Percentiles rank a stretch among this genome's conserved stretches.
Evolutionary conservation across 805 yeast species (phyloP).

Genomic region (Candida ponderosae): DNA sequence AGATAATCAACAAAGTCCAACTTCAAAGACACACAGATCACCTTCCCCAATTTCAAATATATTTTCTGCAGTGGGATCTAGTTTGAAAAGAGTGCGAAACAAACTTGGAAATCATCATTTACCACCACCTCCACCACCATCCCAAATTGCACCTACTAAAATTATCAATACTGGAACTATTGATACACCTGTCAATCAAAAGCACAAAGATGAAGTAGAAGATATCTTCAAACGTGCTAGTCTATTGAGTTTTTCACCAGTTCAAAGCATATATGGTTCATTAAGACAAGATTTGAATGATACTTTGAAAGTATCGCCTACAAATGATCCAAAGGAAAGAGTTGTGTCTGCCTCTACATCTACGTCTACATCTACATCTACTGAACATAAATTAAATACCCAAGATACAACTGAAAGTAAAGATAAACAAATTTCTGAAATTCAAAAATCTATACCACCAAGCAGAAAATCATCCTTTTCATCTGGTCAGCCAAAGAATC

Average conservation of each 20-base stretch:
- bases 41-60: slow-evolving; percentile 18
- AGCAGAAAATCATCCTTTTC: not conserved
- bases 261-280: slow-evolving; percentile 18
- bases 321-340: no score
- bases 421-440: not conserved
- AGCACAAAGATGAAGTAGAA: slow-evolving; percentile 2
- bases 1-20: slow-evolving; percentile 4
- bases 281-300: slow-evolving; percentile 17
- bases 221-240: slow-evolving; percentile 7
- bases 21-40: slow-evolving; percentile 1
- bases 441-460: not conserved
- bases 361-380: not conserved
- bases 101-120: slow-evolving; percentile 5
- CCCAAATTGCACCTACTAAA: not conserved
- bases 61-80: slow-evolving; percentile 18
- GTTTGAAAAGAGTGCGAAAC: slow-evolving; percentile 14
- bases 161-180: not conserved
- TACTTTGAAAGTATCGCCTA: not conserved
- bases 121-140: not conserved
- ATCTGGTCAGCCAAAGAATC: slow-evolving; percentile 7
- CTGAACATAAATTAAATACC: not conserved
- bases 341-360: slow-evolving; percentile 6
- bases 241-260: slow-evolving; percentile 17
- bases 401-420: not conserved
- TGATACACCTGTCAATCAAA: not conserved